Evolutionary conservation across 306 rosid genomes (phyloP).

Genomic region (Trichosanthes cucumerina): DNA sequence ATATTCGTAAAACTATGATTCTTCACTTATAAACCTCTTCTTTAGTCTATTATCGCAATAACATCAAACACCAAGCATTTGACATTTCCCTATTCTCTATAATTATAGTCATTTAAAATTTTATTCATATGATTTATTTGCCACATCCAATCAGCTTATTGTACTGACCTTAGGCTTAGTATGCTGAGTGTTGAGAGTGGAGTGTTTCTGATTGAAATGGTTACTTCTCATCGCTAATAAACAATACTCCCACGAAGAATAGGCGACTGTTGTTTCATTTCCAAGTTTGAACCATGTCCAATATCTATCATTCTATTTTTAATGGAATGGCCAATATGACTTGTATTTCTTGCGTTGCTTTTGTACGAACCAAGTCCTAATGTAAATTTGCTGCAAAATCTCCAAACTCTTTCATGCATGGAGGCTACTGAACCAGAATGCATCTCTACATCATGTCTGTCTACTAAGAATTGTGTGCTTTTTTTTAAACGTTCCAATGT

Average conservation of each 20-base stretch:
- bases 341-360: not conserved
- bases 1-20: conserved; percentile 16
- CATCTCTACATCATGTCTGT: not conserved
- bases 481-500: not conserved
- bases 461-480: not conserved
- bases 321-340: not conserved
- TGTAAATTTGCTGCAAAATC: not conserved
- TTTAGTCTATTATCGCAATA: not conserved
- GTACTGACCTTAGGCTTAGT: not conserved
- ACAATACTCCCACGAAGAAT: not conserved
- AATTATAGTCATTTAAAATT: not conserved
- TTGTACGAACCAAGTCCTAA: not conserved
- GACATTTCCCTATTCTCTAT: not conserved
- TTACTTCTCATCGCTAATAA: not conserved
- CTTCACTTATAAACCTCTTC: not conserved
- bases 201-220: not conserved
- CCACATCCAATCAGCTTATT: not conserved
- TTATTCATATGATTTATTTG: not conserved
- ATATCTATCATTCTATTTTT: not conserved
- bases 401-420: not conserved
- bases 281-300: not conserved
- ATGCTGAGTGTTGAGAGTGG: not conserved
- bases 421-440: not conserved
- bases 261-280: not conserved
- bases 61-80: not conserved